Evolutionary conservation across 768 basidiomycete genomes (phyloP), one percentile per base, ranked within the genome.

Genomic region (Tulasnella sp.): DNA sequence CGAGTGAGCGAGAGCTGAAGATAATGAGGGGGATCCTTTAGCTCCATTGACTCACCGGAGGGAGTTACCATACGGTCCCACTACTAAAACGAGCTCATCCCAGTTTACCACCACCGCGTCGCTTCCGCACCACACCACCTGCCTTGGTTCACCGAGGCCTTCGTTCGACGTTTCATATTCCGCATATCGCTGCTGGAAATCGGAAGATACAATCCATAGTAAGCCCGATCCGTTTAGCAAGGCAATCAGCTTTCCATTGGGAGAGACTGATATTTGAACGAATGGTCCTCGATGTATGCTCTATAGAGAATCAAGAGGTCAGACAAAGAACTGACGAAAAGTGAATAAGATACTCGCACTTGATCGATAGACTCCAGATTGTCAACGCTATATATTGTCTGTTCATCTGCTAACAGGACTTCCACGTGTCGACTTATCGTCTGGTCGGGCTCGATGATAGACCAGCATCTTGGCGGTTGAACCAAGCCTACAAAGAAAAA

Each of bases 81-180:
- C 87, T 27, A 99, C 70, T 3, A 90, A 68, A 0, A 79, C 83
- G 27, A 81, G 66, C 16, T 73, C 68, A 37, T 78, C 76, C 88
- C 90, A 96, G 16, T 81, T 81, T 15, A 95, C 72, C 3, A 90
- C 70, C 39, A 98, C 83, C 0, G 91, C 89, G 65, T 99, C 92
- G 61, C 90, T 89, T 1, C 92, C 92, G 63, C 91, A 96, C 95
- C 95, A 99, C 60, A 83, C 84, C 0, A 90, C 79, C 57, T 83
- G 81, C 31, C 71, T 70, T 2, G 53, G 68, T 5, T 57, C 62
- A 8, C 47, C 50, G 5, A 59, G 45, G 32, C 51, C 72, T 39
- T 61, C 54, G 24, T 67, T 70, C 6, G 64, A 70, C 2, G 84
- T 83, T 51, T 90, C 78, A 57, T 87, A 90, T 61, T 95, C 92